Conservation (phyloP, 2,329 filamentous ascomycete species). For the Coniochaeta ligniaria region DNA sequence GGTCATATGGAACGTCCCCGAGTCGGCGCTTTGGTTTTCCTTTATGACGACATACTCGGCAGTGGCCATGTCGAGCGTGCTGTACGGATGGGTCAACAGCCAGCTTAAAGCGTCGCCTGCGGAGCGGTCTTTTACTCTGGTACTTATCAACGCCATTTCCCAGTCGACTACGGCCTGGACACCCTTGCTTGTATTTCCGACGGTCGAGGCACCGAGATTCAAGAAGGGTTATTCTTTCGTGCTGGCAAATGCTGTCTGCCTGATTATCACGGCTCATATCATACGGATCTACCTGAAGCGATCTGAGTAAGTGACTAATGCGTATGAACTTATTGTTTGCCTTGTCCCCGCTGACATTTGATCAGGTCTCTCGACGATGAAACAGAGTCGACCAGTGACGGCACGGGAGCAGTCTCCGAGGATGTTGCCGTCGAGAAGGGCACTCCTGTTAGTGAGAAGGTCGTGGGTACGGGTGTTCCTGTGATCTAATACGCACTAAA, state of each 20-base stretch:
- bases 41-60: constrained; percentile 41
- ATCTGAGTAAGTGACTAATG: constrained; percentile 11
- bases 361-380: background rate
- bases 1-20: constrained; percentile 48
- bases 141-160: constrained; percentile 44
- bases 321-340: background rate
- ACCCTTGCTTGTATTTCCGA: constrained; percentile 41
- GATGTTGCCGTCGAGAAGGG: background rate
- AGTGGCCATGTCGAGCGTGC: constrained; percentile 43
- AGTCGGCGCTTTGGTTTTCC: constrained; percentile 45
- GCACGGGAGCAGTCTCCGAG: background rate
- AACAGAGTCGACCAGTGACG: constrained; percentile 3
- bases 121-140: constrained; percentile 40
- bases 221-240: constrained; percentile 33
- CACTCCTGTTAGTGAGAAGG: background rate
- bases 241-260: constrained; percentile 15
- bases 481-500: background rate
- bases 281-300: constrained; percentile 14
- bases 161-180: constrained; percentile 52
- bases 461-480: background rate
- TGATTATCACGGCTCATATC: constrained; percentile 14
- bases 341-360: background rate
- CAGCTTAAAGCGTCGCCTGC: constrained; percentile 35
- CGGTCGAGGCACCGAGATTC: constrained; percentile 33
- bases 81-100: constrained; percentile 50